phyloP scores from a whole-genome alignment of 257 asterid genomes.

The Solanum raphanifolium region DNA sequence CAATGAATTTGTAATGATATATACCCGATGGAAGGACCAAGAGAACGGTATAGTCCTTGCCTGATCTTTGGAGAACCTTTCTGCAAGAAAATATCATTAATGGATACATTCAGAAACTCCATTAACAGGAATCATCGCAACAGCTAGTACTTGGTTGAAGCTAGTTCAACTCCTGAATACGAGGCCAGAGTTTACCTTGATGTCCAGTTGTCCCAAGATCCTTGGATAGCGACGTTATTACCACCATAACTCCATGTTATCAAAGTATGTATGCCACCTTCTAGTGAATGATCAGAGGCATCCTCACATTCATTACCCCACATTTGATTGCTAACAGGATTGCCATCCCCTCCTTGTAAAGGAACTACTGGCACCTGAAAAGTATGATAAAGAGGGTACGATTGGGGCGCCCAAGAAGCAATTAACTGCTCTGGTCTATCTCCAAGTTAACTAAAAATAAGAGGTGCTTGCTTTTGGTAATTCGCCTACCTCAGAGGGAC shows the following conservation, averaged over 20 bases:
- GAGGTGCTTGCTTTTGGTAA: not conserved
- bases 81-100: conserved; percentile 29
- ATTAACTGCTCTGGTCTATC: not conserved
- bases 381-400: not conserved
- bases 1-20: conserved; percentile 66
- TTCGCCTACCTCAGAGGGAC: not conserved
- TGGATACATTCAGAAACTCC: not conserved
- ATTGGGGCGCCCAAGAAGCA: not conserved
- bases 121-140: not conserved
- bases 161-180: not conserved
- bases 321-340: conserved; percentile 27
- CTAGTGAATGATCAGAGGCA: not conserved
- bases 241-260: conserved; percentile 40
- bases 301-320: conserved; percentile 15
- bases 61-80: conserved; percentile 67
- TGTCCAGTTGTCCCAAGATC: conserved; percentile 96
- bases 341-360: conserved; percentile 35
- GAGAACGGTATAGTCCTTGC: conserved; percentile 75
- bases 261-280: conserved; percentile 20
- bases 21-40: conserved; percentile 78
- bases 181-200: conserved; percentile 41
- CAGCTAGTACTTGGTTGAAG: not conserved
- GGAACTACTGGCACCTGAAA: conserved; percentile 63
- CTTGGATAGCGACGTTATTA: conserved; percentile 65
- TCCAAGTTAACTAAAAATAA: not conserved